Base-by-base conservation (phyloP, 179 eudicot species). In the Patellifolia procumbens region DNA sequence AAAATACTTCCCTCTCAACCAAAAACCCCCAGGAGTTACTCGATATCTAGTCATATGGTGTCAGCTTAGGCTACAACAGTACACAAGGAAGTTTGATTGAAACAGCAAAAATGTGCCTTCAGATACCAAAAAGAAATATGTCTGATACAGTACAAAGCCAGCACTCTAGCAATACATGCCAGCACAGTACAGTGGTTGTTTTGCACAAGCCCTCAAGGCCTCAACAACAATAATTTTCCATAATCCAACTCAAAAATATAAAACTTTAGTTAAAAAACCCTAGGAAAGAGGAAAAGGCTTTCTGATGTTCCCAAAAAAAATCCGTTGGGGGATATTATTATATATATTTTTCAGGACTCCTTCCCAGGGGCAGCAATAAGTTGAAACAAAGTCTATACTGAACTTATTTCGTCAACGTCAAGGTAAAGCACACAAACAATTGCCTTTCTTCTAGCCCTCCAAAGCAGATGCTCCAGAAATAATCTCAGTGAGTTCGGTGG, bases 381-480 rank as follows among this genome's bases (percentile, higher is more conserved):
- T 43, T 67, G 69, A 72, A 73, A 46, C 55, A 70, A 49, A 64
- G 37, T 76, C 72, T 75, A 75, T 52, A 74, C 79, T 49, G 58
- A 26, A 29, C 74, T 88, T 88, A 88, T 88, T 87, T 86, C 83
- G 82, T 81, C 87, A 75, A 64, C 79, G 74, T 83, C 85, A 59
- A 78, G 78, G 70, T 31, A 58, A 75, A 60, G 52, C 74, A 42
- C 74, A 42, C 72, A 58, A 56, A 42, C n/a, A 32, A 62, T 45
- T 72, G 53, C 72, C 70, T 75, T 70, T 73, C 53, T 46, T 83
- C 80, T 82, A 93, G 58, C 88, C 86, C 85, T 85, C 89, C 82
- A 93, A 75, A 22, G 98, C 98, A 55, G 97, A 87, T 79, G 98
- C 98, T 88, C 98, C 98, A 67, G 98, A 93, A 70, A 93, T 93